Evolutionary conservation across 208 protist genomes (phyloP).

Genomic region (Balamuthia mandrillaris): DNA sequence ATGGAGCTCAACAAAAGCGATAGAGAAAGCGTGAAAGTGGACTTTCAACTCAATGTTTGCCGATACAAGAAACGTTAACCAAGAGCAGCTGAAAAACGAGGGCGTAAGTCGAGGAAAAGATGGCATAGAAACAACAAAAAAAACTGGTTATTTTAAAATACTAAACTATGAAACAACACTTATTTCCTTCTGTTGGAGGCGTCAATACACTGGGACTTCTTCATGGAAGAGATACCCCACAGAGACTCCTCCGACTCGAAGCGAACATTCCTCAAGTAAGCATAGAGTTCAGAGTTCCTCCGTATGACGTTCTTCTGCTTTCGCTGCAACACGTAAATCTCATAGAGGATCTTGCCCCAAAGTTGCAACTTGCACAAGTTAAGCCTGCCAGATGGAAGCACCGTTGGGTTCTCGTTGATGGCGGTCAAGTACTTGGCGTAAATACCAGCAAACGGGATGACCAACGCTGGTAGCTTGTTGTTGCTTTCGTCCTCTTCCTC

Average conservation of each 20-base stretch:
- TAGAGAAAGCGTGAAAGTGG: conserved; percentile 66
- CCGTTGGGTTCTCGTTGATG: neutral
- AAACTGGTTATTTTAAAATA: neutral
- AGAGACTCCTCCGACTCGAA: neutral
- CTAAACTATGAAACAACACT: neutral
- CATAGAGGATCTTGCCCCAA: neutral
- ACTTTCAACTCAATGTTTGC: conserved; percentile 79
- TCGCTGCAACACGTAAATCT: neutral
- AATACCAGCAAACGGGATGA: too few relatives aligned
- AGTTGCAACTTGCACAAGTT: neutral
- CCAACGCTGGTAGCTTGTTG: too few relatives aligned
- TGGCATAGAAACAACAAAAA: neutral
- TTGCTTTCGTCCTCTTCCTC: neutral
- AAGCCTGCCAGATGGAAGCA: neutral
- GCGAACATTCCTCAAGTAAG: neutral
- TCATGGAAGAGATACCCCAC: neutral
- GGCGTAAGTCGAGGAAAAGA: neutral
- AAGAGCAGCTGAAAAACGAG: neutral
- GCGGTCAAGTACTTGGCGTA: too few relatives aligned
- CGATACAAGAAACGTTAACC: conserved; percentile 87
- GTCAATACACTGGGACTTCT: neutral
- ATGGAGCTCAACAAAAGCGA: conserved; percentile 86
- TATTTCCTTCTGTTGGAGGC: neutral
- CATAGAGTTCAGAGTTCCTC: neutral
- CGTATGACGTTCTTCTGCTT: neutral